A percentile compares a stretch with the other conserved stretches of the same genome.
phyloP scores from a whole-genome alignment of 129 eudicot species.

The Arctium lappa region DNA sequence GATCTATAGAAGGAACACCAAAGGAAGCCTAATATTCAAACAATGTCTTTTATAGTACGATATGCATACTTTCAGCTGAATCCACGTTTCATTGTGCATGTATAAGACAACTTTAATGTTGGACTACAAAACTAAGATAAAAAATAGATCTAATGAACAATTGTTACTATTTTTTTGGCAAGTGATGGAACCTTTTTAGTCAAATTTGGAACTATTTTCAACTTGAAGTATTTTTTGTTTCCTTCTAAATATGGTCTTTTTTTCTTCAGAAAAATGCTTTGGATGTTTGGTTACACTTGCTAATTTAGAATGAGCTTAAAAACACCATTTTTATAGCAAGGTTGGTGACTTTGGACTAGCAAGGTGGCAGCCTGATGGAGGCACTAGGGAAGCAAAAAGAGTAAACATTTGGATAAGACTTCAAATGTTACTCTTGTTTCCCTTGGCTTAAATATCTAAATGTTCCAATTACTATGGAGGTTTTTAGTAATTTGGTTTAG shows the following conservation, averaged over 20 bases:
- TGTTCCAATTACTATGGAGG: not conserved
- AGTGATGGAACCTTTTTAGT: not conserved
- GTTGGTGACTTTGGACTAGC: constrained; percentile 95
- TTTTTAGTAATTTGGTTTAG: constrained; percentile 26
- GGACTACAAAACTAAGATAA: not conserved
- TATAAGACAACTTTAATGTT: not conserved
- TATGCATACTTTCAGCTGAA: not conserved
- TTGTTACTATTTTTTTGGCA: not conserved
- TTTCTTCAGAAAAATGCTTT: not conserved
- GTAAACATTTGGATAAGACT: constrained; percentile 79
- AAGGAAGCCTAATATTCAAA: too few species aligned
- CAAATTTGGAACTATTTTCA: not conserved
- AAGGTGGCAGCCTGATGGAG: constrained; percentile 96
- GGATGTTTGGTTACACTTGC: not conserved
- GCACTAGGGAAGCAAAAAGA: constrained; percentile 75
- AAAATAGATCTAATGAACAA: not conserved
- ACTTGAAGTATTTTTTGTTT: not conserved
- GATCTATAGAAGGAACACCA: not conserved
- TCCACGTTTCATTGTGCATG: not conserved
- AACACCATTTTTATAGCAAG: constrained; percentile 22
- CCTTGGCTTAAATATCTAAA: not conserved
- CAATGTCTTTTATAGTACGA: not conserved
- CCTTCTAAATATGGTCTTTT: not conserved
- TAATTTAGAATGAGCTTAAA: not conserved
- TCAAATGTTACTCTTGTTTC: not conserved